Base-by-base conservation (phyloP, 2,329 filamentous ascomycete species). In the Kalaharituber pfeilii region DNA sequence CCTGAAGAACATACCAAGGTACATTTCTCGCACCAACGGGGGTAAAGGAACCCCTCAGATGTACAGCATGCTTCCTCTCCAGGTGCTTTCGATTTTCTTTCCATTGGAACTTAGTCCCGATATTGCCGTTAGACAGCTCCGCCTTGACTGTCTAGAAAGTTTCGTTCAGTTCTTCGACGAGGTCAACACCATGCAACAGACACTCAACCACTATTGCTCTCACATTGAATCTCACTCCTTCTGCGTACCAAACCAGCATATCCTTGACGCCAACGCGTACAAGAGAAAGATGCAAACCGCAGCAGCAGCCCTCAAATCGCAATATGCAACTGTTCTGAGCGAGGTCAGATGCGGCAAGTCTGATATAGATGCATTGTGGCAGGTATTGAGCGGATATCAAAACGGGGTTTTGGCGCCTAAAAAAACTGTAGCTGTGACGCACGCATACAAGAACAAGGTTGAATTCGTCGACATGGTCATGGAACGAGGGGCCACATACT, bases 1-100 rank as follows among this genome's bases (percentile, higher is more conserved):
- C 54, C 52, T 65, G 2, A 29, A 45, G 5, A 53, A 62, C 9
- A 30, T 64, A 8, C 62, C 61, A 50, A 15, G 53, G 13, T 52
- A 63, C 22, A 54, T 63, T 26, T 58, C 53, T 15, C 36, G 53
- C 15, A 52, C 54, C 2, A 62, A 64, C 39, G 45, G 28, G 22
- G 64, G 63, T 1, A 63, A 60, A 53, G 65, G 64, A 25, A 56
- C 54, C 18, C 63, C 62, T 18, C 36, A 65, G 9, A 27, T 50
- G 4, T 65, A 65, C 47, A 59, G 55, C 2, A 55, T 67, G 2
- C 52, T 66, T n/a, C 65, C 65, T 20, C 53, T 66, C 9, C n/a
- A n/a, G n/a, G n/a, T n/a, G n/a, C n/a, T n/a, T n/a, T n/a, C n/a
- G n/a, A n/a, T n/a, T n/a, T n/a, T n/a, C n/a, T n/a, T n/a, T n/a